Evolutionary conservation across 2,329 filamentous ascomycete genomes (phyloP).

Genomic region (Aureobasidium sp.): DNA sequence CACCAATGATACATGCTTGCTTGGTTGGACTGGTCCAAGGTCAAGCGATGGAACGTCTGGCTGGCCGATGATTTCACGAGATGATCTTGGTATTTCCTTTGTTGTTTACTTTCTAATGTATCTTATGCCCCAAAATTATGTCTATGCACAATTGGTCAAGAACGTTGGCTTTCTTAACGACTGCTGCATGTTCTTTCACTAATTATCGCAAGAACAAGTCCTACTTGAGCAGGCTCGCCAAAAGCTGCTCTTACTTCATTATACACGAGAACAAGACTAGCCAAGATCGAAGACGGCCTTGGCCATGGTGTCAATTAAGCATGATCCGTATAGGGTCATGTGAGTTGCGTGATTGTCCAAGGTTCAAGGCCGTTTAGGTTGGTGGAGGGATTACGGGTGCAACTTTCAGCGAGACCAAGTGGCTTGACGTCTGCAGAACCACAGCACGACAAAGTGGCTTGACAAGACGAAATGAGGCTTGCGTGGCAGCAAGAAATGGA

Average conservation of each 20-base stretch:
- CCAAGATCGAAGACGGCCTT: background rate
- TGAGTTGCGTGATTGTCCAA: background rate
- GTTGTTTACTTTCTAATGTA: background rate
- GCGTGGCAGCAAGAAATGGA: background rate
- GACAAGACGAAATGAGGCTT: slow-evolving; percentile 8
- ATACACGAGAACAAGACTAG: background rate
- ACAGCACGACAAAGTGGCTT: background rate
- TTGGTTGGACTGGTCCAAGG: slow-evolving; percentile 22
- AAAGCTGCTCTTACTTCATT: background rate
- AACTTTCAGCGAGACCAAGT: background rate
- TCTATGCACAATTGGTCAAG: background rate
- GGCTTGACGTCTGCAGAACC: background rate
- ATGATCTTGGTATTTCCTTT: background rate
- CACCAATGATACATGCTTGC: slow-evolving; percentile 25
- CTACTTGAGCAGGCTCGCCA: background rate
- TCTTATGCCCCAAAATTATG: background rate
- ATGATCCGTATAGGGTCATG: background rate
- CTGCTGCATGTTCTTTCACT: background rate
- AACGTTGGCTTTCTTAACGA: background rate
- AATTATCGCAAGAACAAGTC: background rate
- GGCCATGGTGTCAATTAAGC: background rate
- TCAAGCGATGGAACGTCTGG: slow-evolving; percentile 8
- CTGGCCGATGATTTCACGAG: background rate
- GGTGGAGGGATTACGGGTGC: slow-evolving; percentile 1
- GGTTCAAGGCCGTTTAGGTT: background rate